These are phyloP conservation scores for Primulina huaijiensis DNA, from an alignment of 257 asterid species.

Conservation along the genomic window DNA sequence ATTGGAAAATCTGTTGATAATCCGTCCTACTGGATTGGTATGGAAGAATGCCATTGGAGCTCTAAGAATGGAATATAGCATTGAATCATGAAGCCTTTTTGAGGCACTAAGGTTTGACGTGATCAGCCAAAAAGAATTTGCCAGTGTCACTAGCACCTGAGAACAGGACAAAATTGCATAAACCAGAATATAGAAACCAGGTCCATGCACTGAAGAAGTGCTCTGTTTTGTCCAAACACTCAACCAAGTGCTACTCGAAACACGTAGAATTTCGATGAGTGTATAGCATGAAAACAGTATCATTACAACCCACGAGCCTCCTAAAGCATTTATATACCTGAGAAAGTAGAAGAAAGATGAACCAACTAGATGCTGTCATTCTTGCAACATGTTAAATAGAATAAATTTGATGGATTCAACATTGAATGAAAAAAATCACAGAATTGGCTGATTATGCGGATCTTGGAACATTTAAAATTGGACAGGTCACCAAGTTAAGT, in stretches of 20 bases:
- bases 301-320: constrained; percentile 82
- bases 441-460: too few relatives aligned
- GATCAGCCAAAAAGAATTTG: constrained; percentile 80
- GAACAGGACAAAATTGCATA: constrained; percentile 63
- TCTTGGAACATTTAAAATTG: too few relatives aligned
- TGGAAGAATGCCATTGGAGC: constrained; percentile 93
- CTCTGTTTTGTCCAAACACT: constrained; percentile 87
- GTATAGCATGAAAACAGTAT: constrained; percentile 60
- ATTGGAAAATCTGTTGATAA: constrained; percentile 72
- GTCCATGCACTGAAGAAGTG: constrained; percentile 40
- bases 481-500: too few relatives aligned
- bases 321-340: constrained; percentile 72
- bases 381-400: too few relatives aligned
- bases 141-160: constrained; percentile 75
- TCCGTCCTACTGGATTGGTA: constrained; percentile 77
- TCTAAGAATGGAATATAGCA: constrained; percentile 61
- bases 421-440: too few relatives aligned
- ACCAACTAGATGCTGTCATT: too few relatives aligned
- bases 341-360: too few relatives aligned
- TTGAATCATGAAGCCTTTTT: constrained; percentile 65
- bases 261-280: constrained; percentile 69
- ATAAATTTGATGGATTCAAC: too few relatives aligned
- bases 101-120: constrained; percentile 70
- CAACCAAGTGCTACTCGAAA: constrained; percentile 90
- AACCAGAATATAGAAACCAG: constrained; percentile 73